phyloP scores from a whole-genome alignment of 805 yeast species.

The Candida nitratophila region DNA sequence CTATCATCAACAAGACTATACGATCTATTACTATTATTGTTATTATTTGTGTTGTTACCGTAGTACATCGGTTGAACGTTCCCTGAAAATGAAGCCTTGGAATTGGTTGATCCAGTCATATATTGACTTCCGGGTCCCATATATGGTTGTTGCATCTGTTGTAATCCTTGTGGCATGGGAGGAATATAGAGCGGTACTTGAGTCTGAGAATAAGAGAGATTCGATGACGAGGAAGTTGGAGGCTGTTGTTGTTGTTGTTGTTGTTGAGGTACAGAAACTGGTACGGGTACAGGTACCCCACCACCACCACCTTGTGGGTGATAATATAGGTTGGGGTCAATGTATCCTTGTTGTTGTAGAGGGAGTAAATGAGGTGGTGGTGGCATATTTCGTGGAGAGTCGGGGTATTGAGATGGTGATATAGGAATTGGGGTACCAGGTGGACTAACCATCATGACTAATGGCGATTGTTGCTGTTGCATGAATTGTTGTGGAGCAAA shows the following conservation, averaged over 20 bases:
- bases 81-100: neutral
- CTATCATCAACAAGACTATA: slow-evolving; percentile 7
- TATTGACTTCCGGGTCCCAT: neutral
- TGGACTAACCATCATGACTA: no score
- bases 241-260: neutral
- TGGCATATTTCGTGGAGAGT: neutral
- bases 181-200: neutral
- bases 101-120: neutral
- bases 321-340: slow-evolving; percentile 12
- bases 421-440: no score
- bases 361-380: neutral
- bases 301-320: neutral
- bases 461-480: no score
- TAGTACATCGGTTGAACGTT: neutral
- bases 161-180: neutral
- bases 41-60: neutral
- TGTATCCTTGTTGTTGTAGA: slow-evolving; percentile 8
- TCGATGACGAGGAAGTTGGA: neutral
- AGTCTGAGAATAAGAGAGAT: neutral
- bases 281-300: no score
- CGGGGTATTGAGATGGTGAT: neutral
- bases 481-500: no score
- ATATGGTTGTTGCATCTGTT: neutral
- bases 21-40: neutral
- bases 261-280: slow-evolving; percentile 1